Conservation (phyloP, 1,139 yeast species). For the Geotrichum phurueaensis region DNA sequence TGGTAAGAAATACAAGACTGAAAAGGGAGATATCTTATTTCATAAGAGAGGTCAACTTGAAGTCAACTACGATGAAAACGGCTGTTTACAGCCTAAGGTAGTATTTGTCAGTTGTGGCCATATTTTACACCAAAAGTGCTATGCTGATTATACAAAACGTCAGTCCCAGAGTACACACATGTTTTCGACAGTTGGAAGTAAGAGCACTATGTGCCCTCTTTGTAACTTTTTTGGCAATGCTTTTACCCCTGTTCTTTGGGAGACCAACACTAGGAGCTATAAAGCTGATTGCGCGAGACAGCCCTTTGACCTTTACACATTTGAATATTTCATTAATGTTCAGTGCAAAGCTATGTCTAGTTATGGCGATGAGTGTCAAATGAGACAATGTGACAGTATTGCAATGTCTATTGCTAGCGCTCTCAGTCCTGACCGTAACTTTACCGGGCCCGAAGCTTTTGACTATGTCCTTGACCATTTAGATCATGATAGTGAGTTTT, state of each 20-base stretch:
- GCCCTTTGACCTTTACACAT: too few relatives aligned
- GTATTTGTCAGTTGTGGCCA: conserved; percentile 71
- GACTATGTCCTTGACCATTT: not conserved
- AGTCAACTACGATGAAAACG: not conserved
- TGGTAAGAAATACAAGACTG: not conserved
- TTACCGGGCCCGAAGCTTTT: not conserved
- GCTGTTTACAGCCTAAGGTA: not conserved
- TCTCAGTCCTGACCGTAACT: not conserved
- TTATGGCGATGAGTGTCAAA: too few relatives aligned
- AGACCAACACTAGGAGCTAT: conserved; percentile 24
- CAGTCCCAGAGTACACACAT: conserved; percentile 40
- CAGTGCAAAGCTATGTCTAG: not conserved
- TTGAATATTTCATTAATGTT: conserved; percentile 2
- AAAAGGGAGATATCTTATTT: not conserved
- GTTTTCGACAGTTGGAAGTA: conserved; percentile 33
- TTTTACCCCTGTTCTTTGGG: conserved; percentile 66
- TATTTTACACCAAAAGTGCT: conserved; percentile 83
- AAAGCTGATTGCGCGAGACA: conserved; percentile 17
- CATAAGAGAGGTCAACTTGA: not conserved
- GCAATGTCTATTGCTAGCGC: not conserved
- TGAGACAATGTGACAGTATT: not conserved
- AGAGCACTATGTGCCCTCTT: conserved; percentile 59
- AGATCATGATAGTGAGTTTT: not conserved
- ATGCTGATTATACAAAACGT: conserved; percentile 53
- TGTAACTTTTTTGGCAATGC: conserved; percentile 82